Evolutionary conservation across 108 stramenopile genomes (phyloP), one percentile per base, ranked within the genome.

Genomic region (Ochromonas danica): DNA sequence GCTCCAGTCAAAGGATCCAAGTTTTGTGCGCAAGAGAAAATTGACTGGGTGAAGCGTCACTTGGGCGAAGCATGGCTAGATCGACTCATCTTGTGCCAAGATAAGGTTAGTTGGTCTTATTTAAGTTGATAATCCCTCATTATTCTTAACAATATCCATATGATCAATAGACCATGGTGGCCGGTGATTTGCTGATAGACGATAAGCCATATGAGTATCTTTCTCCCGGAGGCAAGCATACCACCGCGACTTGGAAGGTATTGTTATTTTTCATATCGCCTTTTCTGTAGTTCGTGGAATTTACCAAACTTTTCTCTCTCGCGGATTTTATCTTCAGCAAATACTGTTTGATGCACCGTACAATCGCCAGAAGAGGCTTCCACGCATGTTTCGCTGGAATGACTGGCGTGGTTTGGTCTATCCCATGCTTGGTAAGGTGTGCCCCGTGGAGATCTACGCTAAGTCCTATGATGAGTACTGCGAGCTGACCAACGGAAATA

Each of bases 191-290:
- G 3, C 63, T 67, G 31, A 67, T 67, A 6, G 63, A 67, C 25
- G 63, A 67, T 25, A 67, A 67, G 35, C 63, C 63, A 36, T 33
- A 31, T 25, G 63, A 67, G 10, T 31, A 35, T 10, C 6, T 67
- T 14, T 10, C 3, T 25, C 63, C 63, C 3, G 31, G 63, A 22
- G 63, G 63, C 3, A 67, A 67, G 63, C 63, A 67, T 36, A 31
- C 31, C 3, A 67, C 63, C 33, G 63, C 63, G 25, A 67, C 63
- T 22, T 67, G 63, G 63, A 67, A 67, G 63, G 63, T 67, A 67
- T 35, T 14, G 27, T 31, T 28, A 31, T 36, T 31, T n/a, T n/a
- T n/a, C n/a, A n/a, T n/a, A n/a, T n/a, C n/a, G n/a, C n/a, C n/a
- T n/a, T n/a, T n/a, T n/a, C n/a, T n/a, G n/a, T n/a, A n/a, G n/a